Conservation (phyloP, 148 eudicot species). For the Diospyros kaki region DNA sequence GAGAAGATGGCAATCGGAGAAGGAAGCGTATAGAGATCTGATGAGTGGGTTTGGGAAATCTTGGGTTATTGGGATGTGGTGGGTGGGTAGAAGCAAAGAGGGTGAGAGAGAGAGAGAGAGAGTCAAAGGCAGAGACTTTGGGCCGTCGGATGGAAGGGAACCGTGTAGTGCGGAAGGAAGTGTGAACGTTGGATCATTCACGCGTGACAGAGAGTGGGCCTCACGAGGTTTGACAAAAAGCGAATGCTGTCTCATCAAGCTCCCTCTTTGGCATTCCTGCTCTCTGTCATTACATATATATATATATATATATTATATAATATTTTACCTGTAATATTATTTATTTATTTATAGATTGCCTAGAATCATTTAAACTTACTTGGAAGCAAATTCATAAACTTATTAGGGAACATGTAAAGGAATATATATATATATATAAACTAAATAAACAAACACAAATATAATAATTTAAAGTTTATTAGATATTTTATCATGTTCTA, state of each 20-base stretch:
- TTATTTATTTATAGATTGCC: too few relatives aligned
- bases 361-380: too few relatives aligned
- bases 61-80: constrained; percentile 11
- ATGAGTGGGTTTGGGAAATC: background rate
- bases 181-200: constrained; percentile 33
- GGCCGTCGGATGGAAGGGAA: constrained; percentile 39
- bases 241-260: constrained; percentile 9
- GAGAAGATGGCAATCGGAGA: background rate
- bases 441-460: too few relatives aligned
- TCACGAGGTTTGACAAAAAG: constrained; percentile 26
- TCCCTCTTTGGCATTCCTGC: background rate
- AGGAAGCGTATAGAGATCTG: background rate
- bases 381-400: too few relatives aligned
- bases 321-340: too few relatives aligned
- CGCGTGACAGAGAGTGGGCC: constrained; percentile 36
- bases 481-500: too few relatives aligned
- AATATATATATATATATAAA: too few relatives aligned
- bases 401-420: too few relatives aligned
- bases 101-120: background rate
- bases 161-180: constrained; percentile 18
- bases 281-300: background rate
- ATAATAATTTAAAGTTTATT: too few relatives aligned
- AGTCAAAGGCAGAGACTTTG: constrained; percentile 24
- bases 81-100: background rate
- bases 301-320: too few relatives aligned